A percentile compares a stretch with the other conserved stretches of the same genome.
Evolutionary conservation across 2,329 filamentous ascomycete genomes (phyloP).

Genomic region (Fusarium chuoi): DNA sequence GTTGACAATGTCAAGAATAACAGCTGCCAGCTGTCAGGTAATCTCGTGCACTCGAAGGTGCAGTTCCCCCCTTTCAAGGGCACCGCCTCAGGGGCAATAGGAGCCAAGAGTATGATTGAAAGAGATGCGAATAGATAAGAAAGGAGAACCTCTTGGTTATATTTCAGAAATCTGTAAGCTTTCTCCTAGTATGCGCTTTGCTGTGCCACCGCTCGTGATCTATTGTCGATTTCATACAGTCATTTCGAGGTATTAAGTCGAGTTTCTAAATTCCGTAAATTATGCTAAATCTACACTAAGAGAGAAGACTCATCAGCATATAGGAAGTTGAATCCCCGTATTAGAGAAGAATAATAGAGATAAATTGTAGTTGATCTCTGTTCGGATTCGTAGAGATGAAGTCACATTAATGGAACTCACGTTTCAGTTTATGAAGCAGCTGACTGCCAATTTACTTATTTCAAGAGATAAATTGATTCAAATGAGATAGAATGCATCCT

Average conservation of each 20-base stretch:
- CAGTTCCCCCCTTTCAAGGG: not conserved
- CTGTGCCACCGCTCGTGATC: not conserved
- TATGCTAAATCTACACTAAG: too few species aligned
- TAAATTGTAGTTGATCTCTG: not conserved
- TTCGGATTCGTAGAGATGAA: not conserved
- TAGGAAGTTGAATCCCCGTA: too few species aligned
- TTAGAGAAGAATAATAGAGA: not conserved
- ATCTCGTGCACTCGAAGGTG: not conserved
- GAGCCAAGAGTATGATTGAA: not conserved
- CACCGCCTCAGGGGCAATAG: not conserved
- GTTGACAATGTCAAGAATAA: not conserved
- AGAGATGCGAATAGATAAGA: not conserved
- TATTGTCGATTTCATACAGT: not conserved
- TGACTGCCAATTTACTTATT: not conserved
- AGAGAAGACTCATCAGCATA: not conserved
- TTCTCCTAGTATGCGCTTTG: too few species aligned
- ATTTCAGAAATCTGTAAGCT: too few species aligned
- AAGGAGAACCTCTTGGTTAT: not conserved
- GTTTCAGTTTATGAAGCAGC: not conserved
- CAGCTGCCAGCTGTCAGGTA: not conserved
- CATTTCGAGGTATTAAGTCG: not conserved
- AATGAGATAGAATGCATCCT: too few species aligned
- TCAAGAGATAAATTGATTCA: not conserved
- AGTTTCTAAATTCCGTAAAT: not conserved
- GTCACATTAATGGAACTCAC: not conserved